Evolutionary conservation across 2,329 filamentous ascomycete genomes (phyloP), one percentile per base, ranked within the genome.

Genomic region (Aspergillus melleus): DNA sequence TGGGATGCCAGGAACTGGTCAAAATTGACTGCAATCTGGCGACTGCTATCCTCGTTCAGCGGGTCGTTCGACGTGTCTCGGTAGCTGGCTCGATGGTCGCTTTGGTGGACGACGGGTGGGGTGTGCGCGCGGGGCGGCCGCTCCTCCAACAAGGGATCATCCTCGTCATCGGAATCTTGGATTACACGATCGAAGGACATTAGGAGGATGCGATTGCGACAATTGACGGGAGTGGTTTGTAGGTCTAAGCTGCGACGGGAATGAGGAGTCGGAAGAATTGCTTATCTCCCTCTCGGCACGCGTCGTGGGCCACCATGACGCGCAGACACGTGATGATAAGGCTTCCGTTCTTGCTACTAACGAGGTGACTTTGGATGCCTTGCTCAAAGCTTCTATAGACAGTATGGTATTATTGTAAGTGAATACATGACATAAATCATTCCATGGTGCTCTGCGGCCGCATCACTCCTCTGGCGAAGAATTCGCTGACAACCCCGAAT

Each of bases 381-480:
- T 20, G 52, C 50, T 20, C n/a, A 46, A 46, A 46, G 42, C 14
- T 19, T 46, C 44, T 47, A 47, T 47, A 20, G 12, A 24, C 44
- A 47, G 24, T 20, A 22, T 10, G 16, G 10, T 47, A 47, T 24
- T 47, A 47, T 12, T 36, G 32, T 36, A 14, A 1, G 22, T 47
- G 22, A 12, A 20, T 24, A 47, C 59, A 59, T 46, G 39, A 14
- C 52, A 56, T 58, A 61, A 57, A 66, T 64, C 61, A 68, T 51
- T 76, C 74, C 69, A 74, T 73, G 14, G 69, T 73, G 60, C 61
- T 69, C 59, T 75, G 73, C 24, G 75, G 66, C 54, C 70, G 85
- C 92, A 98, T 96, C 3, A 98, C 92, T 1, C 95, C 94, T 59
- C 93, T 82, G 0, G 93, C 94, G 81, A 96, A 98, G 86, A 95